Evolutionary conservation across 1,284 basidiomycete species (phyloP), one percentile per base, ranked within the genome.

Genomic region (Melampsora abietis-canadensis): DNA sequence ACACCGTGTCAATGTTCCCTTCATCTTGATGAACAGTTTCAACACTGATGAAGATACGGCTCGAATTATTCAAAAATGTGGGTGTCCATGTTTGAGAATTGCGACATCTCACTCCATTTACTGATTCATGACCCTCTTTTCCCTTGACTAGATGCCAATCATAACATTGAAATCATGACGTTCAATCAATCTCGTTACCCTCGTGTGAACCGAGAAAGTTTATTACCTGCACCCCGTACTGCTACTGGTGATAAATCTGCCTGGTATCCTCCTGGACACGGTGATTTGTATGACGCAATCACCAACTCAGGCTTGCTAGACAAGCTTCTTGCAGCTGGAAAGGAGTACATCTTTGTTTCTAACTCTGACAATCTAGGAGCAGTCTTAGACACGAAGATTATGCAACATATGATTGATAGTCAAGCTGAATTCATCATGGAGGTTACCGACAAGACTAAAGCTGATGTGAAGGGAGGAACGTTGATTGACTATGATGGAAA

Each of bases 21-120:
- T 98, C 82, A 95, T 98, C 84, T 89, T 98, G 82, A 98, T 98
- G 95, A 98, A 96, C 82, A 97, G 94, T 77, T 98, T 98, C 89
- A 98, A 98, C 87, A 98, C 96, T 57, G 94, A 82, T 76, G 81
- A 82, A 64, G 81, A 82, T 78, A 82, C 92, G 47, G 80, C 78
- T 76, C 90, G 94, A 77, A 96, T 98, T 85, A 98, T 98, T 85
- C 96, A 98, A 84, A 99, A 99, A 85, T 98, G 72, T 75, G 31
- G 19, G 48, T 65, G 10, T 30, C 21, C 1, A 31, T 30, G 8
- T 34, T 34, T 12, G 10, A 31, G 10, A 44, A 44, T 44, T 14
- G 14, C 10, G 8, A 2, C 8, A 37, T 21, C 21, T 30, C 27
- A 27, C 27, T 63, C 34, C 17, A 47, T 5, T 62, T 34, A 27